phyloP scores from a whole-genome alignment of 176 grass and related monocot species.

The Carex littledalei region DNA sequence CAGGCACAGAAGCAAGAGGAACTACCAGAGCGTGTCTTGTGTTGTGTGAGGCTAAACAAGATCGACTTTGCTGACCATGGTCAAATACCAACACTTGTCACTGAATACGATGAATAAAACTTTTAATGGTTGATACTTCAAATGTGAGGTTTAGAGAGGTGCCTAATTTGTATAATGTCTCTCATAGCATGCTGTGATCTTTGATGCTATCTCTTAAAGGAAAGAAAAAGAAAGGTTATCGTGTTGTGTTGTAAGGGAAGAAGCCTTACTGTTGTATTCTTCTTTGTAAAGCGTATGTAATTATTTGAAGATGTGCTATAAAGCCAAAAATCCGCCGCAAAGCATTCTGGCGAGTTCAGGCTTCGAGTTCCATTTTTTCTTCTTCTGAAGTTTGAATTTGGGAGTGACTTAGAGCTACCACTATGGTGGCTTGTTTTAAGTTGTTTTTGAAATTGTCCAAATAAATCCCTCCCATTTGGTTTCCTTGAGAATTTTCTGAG shows the following conservation, averaged over 20 bases:
- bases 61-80: conserved; percentile 64
- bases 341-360: neutral
- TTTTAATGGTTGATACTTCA: conserved; percentile 4
- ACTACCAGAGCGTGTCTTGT: conserved; percentile 85
- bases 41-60: conserved; percentile 80
- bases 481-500: neutral
- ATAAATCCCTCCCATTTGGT: neutral
- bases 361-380: conserved; percentile 4
- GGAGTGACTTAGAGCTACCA: neutral
- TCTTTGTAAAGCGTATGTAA: conserved; percentile 18
- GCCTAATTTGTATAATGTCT: conserved; percentile 1
- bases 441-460: neutral
- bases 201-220: conserved; percentile 12
- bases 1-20: conserved; percentile 99
- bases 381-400: neutral
- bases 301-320: conserved; percentile 26
- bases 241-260: neutral
- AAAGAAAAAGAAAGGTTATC: neutral
- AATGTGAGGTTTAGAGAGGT: conserved; percentile 12
- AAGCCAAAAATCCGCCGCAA: neutral
- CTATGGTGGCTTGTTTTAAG: neutral
- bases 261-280: conserved; percentile 15
- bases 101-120: conserved; percentile 48
- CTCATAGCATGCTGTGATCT: conserved; percentile 16
- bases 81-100: conserved; percentile 79